Base-by-base conservation (phyloP, 129 eudicot species). In the Flaveria sonorensis region DNA sequence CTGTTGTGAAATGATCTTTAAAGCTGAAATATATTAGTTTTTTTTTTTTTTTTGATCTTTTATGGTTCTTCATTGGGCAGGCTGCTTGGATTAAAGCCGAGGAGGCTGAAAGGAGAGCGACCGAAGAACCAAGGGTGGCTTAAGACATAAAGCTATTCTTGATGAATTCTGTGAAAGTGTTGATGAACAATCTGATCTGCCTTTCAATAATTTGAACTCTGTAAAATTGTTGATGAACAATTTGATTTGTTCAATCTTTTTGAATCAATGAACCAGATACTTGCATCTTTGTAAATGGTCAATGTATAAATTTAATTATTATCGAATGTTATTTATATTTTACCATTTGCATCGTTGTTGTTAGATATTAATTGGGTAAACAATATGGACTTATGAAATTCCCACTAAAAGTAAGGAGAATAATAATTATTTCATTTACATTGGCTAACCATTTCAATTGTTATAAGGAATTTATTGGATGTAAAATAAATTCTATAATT, bases 61-160 rank as follows among this genome's bases (percentile, higher is more conserved):
- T 32, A 7, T 16, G 30, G 19, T 56, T 5, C 0, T 63, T 60
- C 24, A 11, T 28, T 28, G 12, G 8, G 13, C 4, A 90, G 98
- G 95, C 92, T 85, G 96, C 95, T 30, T 93, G 98, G 98, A 82
- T 87, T 68, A 87, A 93, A 77, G 96, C 98, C 16, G 98, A 93
- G 75, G 95, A 93, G 75, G 98, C 90, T 77, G 94, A 91, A 77
- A 89, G 70, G 80, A 83, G 79, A 74, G 89, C 73, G 70, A 23
- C 50, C 18, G 87, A 74, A 63, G 85, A 76, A 69, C 68, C 76
- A 39, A 80, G 61, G 20, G 76, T 56, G 47, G 76, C 30, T 56
- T 81, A 28, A 67, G 57, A 19, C 61, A 18, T 24, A 32, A 74
- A 74, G 23, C 43, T 19, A 15, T 43, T 46, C 56, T 36, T 26